phyloP scores from a whole-genome alignment of 495 filamentous ascomycete genomes.

The Neurospora sp. region DNA sequence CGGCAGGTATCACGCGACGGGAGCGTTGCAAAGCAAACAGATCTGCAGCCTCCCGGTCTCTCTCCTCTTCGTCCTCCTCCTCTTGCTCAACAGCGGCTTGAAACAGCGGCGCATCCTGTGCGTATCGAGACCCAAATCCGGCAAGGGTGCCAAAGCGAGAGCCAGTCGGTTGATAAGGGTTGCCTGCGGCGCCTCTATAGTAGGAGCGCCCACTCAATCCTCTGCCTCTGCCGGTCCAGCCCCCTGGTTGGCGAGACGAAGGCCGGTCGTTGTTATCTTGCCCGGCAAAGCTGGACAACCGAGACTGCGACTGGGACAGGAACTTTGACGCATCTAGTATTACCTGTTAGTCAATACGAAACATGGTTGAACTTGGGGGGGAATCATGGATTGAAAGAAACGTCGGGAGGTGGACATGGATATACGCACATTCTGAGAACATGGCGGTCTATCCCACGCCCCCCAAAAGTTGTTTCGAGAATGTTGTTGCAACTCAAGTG shows the following conservation, averaged over 20 bases:
- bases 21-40: slow-evolving; percentile 85
- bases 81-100: slow-evolving; percentile 71
- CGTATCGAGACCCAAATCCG: slow-evolving; percentile 61
- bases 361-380: not conserved
- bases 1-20: slow-evolving; percentile 74
- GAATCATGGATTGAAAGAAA: slow-evolving; percentile 5
- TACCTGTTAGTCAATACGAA: slow-evolving; percentile 3
- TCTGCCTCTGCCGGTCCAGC: slow-evolving; percentile 26
- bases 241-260: slow-evolving; percentile 20
- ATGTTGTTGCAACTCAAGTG: not conserved
- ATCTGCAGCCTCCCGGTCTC: slow-evolving; percentile 76
- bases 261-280: slow-evolving; percentile 42
- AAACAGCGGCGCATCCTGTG: slow-evolving; percentile 83
- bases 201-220: slow-evolving; percentile 25
- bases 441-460: slow-evolving; percentile 38
- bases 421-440: slow-evolving; percentile 92
- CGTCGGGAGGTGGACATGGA: not conserved
- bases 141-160: slow-evolving; percentile 67
- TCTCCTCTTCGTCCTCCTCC: slow-evolving; percentile 72
- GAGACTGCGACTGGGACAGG: slow-evolving; percentile 92
- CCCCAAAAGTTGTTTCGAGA: not conserved
- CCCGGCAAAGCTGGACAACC: slow-evolving; percentile 53
- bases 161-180: slow-evolving; percentile 58
- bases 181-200: slow-evolving; percentile 35
- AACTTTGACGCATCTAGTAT: slow-evolving; percentile 86